A percentile compares a stretch with the other conserved stretches of the same genome.
These are phyloP conservation scores for Penicillium palitans DNA, from an alignment of 2,329 filamentous ascomycete species.

Conservation along the genomic window DNA sequence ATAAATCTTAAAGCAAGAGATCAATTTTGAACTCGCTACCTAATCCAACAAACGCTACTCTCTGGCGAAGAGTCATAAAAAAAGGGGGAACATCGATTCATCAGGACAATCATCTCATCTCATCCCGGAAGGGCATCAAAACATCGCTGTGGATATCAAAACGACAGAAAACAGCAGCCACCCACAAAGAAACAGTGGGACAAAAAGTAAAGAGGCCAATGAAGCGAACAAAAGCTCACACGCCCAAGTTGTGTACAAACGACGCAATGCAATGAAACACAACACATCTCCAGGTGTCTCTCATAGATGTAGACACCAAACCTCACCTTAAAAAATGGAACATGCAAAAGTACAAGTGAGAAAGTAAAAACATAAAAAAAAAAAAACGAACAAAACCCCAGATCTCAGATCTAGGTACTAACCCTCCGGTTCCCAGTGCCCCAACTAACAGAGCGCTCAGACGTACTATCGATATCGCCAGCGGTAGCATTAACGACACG, in stretches of 20 bases:
- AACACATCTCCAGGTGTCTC: neutral
- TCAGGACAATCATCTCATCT: constrained; percentile 7
- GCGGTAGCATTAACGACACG: constrained; percentile 79
- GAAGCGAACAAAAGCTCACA: neutral
- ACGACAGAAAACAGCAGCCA: constrained; percentile 10
- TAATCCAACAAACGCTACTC: constrained; percentile 1
- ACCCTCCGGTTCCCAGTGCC: constrained; percentile 4
- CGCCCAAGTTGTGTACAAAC: neutral
- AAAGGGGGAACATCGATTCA: neutral
- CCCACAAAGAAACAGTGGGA: neutral
- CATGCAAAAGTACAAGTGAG: constrained; percentile 11
- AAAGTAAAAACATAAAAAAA: neutral
- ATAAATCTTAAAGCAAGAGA: neutral
- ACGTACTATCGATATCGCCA: constrained; percentile 36
- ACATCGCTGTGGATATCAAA: constrained; percentile 11
- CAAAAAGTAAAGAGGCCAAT: neutral
- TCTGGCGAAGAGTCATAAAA: neutral
- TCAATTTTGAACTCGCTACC: neutral
- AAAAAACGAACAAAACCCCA: neutral
- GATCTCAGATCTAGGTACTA: constrained; percentile 1
- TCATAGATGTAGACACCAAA: constrained; percentile 6
- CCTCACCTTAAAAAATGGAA: constrained; percentile 9
- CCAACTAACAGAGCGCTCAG: constrained; percentile 31
- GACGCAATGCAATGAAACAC: neutral
- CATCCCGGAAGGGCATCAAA: constrained; percentile 5